These are phyloP conservation scores for Apiospora saccharicola DNA, from an alignment of 2,329 filamentous ascomycete species.

Conservation along the genomic window DNA sequence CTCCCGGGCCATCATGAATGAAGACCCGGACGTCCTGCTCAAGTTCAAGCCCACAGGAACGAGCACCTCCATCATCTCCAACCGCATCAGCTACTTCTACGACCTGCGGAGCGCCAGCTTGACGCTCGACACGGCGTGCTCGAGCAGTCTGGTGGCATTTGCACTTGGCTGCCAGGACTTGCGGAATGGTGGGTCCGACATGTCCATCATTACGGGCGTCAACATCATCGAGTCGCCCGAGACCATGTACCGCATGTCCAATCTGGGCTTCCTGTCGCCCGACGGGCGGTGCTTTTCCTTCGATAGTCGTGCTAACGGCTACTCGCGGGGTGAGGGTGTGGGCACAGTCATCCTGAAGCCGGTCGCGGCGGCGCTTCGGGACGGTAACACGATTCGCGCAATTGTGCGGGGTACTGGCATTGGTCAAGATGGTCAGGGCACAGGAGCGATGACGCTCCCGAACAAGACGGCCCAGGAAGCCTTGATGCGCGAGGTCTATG, in stretches of 20 bases:
- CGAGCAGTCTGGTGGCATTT: slow-evolving; percentile 43
- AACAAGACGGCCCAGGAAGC: slow-evolving; percentile 41
- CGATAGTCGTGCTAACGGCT: slow-evolving; percentile 35
- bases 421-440: slow-evolving; percentile 41
- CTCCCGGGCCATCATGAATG: slow-evolving; percentile 44
- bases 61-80: slow-evolving; percentile 45
- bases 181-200: slow-evolving; percentile 37
- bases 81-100: slow-evolving; percentile 44
- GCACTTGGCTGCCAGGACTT: slow-evolving; percentile 43
- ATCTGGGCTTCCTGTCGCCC: slow-evolving; percentile 37
- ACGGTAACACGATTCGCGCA: slow-evolving; percentile 45
- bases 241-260: slow-evolving; percentile 41
- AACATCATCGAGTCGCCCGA: slow-evolving; percentile 44
- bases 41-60: slow-evolving; percentile 49
- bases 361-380: slow-evolving; percentile 40
- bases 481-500: slow-evolving; percentile 41
- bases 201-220: slow-evolving; percentile 43
- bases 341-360: slow-evolving; percentile 44
- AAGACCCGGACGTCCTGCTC: slow-evolving; percentile 45
- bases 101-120: slow-evolving; percentile 43
- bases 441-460: slow-evolving; percentile 43
- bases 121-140: slow-evolving; percentile 47
- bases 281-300: slow-evolving; percentile 36
- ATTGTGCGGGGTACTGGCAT: slow-evolving; percentile 42
- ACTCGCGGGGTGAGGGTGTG: slow-evolving; percentile 45